Conservation (phyloP, 495 filamentous ascomycete species). For the Penicillium antarcticum region DNA sequence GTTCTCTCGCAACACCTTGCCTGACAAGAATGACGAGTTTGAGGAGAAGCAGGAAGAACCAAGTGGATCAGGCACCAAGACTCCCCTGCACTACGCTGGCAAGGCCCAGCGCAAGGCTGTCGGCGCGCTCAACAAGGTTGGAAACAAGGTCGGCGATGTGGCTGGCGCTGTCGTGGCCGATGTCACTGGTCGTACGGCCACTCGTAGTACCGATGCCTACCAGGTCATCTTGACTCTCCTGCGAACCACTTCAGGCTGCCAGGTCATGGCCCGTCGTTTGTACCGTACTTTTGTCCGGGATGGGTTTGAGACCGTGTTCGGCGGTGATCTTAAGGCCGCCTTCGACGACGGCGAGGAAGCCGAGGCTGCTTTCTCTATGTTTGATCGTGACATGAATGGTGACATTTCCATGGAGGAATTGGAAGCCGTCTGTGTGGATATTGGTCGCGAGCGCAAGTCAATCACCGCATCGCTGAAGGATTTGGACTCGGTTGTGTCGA, state of each 20-base stretch:
- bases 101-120: constrained; percentile 67
- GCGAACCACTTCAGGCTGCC: constrained; percentile 66
- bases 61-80: constrained; percentile 57
- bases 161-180: constrained; percentile 91
- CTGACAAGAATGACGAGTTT: constrained; percentile 69
- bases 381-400: constrained; percentile 95
- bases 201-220: constrained; percentile 73
- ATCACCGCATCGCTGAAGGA: constrained; percentile 94
- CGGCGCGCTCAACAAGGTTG: constrained; percentile 72
- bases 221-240: constrained; percentile 78
- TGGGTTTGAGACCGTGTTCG: constrained; percentile 69
- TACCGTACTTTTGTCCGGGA: constrained; percentile 83
- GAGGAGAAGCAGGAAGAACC: constrained; percentile 44
- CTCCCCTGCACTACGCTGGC: constrained; percentile 66
- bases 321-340: constrained; percentile 73
- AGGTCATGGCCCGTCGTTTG: constrained; percentile 85
- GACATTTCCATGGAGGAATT: constrained; percentile 96
- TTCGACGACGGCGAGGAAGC: constrained; percentile 87
- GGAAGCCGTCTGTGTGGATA: constrained; percentile 89
- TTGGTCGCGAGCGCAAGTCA: constrained; percentile 90
- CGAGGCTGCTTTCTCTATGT: constrained; percentile 87
- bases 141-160: constrained; percentile 81
- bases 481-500: constrained; percentile 90
- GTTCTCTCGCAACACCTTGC: constrained; percentile 71
- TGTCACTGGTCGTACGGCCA: constrained; percentile 79